Base-by-base conservation (phyloP, 2,329 filamentous ascomycete species). In the Scytalidium sp. region DNA sequence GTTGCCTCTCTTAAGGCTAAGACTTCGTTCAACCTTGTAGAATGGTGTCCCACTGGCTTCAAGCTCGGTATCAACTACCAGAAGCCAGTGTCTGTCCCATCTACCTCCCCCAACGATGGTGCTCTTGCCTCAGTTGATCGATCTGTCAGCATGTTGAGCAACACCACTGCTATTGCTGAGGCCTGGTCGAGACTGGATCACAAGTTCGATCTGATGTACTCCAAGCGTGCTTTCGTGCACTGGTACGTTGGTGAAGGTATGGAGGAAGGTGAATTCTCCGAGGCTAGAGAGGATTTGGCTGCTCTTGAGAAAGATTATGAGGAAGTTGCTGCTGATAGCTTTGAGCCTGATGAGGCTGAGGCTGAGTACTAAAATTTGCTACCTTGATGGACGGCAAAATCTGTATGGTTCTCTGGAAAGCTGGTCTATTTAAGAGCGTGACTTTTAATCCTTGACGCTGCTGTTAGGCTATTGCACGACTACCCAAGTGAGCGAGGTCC, bases 181-280 rank as follows among this genome's bases (percentile, higher is more conserved):
- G 83, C 82, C 8, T 86, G 83, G 83, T 74, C 74, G 43, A 74
- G 80, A 56, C 75, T 85, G 29, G 80, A 83, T 63, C 80, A 83
- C 70, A 85, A 86, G 64, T 86, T 86, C 66, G 83, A 86, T 61
- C 77, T 86, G 54, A 86, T 86, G 83, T 85, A 85, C 69, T 78
- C 76, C 53, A 86, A 85, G 72, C 79, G 83, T 55, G 83, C 83
- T 11, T 86, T 86, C 62, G 83, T 85, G n/a, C 83, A 85, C 65
- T 85, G 83, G 83, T 86, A 85, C 59, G 83, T 85, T 49, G 83
- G 83, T 56, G 83, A 85, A 66, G 83, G 83, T 67, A 86, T 86
- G 83, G 83, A 85, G 67, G 82, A 85, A 65, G 83, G 83, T 56
- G 83, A 86, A 64, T 85, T 85, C 69, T 78, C 74, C 23, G 83